phyloP scores from a whole-genome alignment of 768 basidiomycete species.

The Ramaria sp. region DNA sequence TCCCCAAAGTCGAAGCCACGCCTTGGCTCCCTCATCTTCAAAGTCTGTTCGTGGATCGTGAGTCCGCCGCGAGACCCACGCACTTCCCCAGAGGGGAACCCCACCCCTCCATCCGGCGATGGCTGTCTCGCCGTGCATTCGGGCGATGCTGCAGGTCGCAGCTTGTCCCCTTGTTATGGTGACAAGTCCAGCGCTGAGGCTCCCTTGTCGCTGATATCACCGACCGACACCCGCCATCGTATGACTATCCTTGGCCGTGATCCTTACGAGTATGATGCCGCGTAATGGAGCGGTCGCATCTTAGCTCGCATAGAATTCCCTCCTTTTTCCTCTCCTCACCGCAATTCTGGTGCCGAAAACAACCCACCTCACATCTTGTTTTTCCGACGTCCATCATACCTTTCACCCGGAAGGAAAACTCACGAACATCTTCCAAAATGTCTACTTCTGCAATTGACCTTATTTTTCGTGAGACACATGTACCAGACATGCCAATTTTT shows the following conservation, averaged over 20 bases:
- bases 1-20: background rate
- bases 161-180: background rate
- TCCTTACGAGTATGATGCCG: background rate
- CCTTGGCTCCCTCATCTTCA: background rate
- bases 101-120: background rate
- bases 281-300: background rate
- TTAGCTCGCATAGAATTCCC: background rate
- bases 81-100: background rate
- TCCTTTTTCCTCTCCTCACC: background rate
- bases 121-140: background rate
- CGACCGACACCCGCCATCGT: background rate
- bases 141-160: background rate
- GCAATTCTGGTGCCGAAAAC: background rate
- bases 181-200: background rate
- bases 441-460: background rate
- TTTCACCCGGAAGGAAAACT: background rate
- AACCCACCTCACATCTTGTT: background rate
- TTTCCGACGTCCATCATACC: background rate
- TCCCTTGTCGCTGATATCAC: background rate
- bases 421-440: background rate
- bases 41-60: slow-evolving; percentile 1
- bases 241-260: background rate
- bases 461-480: background rate
- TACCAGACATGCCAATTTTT: background rate
- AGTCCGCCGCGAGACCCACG: background rate